phyloP scores from a whole-genome alignment of 805 yeast genomes.

The Candida sanyiensis region DNA sequence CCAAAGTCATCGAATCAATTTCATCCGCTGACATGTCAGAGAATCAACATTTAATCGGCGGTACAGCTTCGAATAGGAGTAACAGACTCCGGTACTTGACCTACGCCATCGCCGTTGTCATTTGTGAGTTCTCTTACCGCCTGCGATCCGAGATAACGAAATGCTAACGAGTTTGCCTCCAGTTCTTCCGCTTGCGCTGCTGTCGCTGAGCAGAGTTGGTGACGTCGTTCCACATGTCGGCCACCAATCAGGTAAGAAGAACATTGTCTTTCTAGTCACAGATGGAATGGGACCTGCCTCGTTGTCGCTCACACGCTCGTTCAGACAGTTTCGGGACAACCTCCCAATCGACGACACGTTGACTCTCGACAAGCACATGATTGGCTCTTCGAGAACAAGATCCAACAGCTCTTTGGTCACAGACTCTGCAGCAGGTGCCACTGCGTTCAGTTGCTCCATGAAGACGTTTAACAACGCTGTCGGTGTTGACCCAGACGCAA shows the following conservation, averaged over 20 bases:
- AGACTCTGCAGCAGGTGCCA: slow-evolving; percentile 97
- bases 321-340: slow-evolving; percentile 53
- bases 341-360: slow-evolving; percentile 52
- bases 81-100: too few relatives aligned
- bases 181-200: neutral
- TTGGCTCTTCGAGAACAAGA: slow-evolving; percentile 83
- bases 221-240: neutral
- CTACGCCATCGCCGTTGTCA: too few relatives aligned
- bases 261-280: slow-evolving; percentile 81
- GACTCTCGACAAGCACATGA: slow-evolving; percentile 57
- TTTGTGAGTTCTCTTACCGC: too few relatives aligned
- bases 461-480: slow-evolving; percentile 89
- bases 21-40: too few relatives aligned
- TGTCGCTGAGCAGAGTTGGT: neutral
- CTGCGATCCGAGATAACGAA: too few relatives aligned
- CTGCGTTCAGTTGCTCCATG: slow-evolving; percentile 81
- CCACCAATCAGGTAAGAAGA: slow-evolving; percentile 41
- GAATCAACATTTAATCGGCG: too few relatives aligned
- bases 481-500: slow-evolving; percentile 62
- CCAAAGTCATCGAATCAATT: too few relatives aligned
- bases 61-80: too few relatives aligned
- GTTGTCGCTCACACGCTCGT: slow-evolving; percentile 71
- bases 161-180: neutral
- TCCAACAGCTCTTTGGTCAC: slow-evolving; percentile 75
- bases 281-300: slow-evolving; percentile 97